Conservation (phyloP, 1,139 yeast species). For the Candida tetrigidarum region DNA sequence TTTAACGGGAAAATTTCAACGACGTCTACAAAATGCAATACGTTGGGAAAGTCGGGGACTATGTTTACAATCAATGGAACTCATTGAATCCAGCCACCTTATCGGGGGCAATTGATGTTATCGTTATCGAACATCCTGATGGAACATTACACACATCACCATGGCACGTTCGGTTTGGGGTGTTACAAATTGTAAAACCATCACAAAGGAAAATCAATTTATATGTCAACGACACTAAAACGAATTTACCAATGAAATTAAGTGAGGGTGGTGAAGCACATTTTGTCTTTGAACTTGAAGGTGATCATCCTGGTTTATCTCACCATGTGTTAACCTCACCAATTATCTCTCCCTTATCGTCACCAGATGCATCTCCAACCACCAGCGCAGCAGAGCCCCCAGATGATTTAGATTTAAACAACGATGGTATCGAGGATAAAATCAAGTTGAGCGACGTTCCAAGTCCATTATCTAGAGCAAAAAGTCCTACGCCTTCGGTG, state of each 20-base stretch:
- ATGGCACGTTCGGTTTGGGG: slow-evolving; percentile 95
- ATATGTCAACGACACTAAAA: slow-evolving; percentile 78
- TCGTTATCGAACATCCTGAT: slow-evolving; percentile 91
- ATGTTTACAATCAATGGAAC: slow-evolving; percentile 96
- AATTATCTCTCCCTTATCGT: slow-evolving; percentile 77
- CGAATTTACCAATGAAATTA: slow-evolving; percentile 91
- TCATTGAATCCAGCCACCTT: slow-evolving; percentile 95
- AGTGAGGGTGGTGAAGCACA: slow-evolving; percentile 99
- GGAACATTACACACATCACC: slow-evolving; percentile 90
- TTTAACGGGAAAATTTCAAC: background rate
- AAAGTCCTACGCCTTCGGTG: slow-evolving; percentile 27
- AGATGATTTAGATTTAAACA: slow-evolving; percentile 40
- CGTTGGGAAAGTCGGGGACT: slow-evolving; percentile 94
- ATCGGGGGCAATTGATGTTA: slow-evolving; percentile 96
- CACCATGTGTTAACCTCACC: slow-evolving; percentile 88
- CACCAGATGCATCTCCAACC: slow-evolving; percentile 57
- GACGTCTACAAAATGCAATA: slow-evolving; percentile 67
- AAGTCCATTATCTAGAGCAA: slow-evolving; percentile 21
- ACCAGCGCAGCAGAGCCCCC: slow-evolving; percentile 22
- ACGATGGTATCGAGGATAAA: slow-evolving; percentile 32
- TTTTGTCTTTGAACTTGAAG: slow-evolving; percentile 90
- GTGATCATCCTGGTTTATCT: slow-evolving; percentile 62
- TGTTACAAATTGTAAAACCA: slow-evolving; percentile 91
- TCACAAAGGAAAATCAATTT: slow-evolving; percentile 94
- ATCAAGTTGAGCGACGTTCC: slow-evolving; percentile 28